Evolutionary conservation across 2,329 filamentous ascomycete species (phyloP).

Genomic region (Pseudogymnoascus sp.): DNA sequence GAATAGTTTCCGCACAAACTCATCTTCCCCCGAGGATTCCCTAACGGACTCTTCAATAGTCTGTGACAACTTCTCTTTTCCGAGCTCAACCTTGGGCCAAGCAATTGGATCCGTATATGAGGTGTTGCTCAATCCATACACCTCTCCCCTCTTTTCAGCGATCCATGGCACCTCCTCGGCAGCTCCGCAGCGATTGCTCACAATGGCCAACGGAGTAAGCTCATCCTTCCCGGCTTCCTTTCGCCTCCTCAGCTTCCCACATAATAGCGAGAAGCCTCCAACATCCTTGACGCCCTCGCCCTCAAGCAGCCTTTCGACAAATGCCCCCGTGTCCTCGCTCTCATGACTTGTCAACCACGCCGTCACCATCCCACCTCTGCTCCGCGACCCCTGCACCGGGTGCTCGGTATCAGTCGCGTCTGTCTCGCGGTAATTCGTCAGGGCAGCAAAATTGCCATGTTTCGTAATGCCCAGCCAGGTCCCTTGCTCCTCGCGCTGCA

Average conservation of each 20-base stretch:
- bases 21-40: slow-evolving; percentile 34
- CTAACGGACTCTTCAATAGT: slow-evolving; percentile 36
- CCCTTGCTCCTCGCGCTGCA: slow-evolving; percentile 53
- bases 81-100: slow-evolving; percentile 55
- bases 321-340: slow-evolving; percentile 40
- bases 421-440: slow-evolving; percentile 60
- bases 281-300: slow-evolving; percentile 49
- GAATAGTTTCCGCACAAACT: slow-evolving; percentile 45
- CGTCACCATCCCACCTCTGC: slow-evolving; percentile 56
- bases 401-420: slow-evolving; percentile 40
- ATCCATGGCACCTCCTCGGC: slow-evolving; percentile 51
- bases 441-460: slow-evolving; percentile 51
- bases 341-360: slow-evolving; percentile 48
- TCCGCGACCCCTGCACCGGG: slow-evolving; percentile 46
- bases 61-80: slow-evolving; percentile 32
- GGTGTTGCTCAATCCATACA: slow-evolving; percentile 56
- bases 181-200: slow-evolving; percentile 52
- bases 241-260: slow-evolving; percentile 45
- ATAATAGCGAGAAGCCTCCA: slow-evolving; percentile 60
- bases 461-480: slow-evolving; percentile 60
- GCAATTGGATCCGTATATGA: slow-evolving; percentile 43
- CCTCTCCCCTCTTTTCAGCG: slow-evolving; percentile 40
- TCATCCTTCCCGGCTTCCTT: slow-evolving; percentile 13
- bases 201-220: slow-evolving; percentile 47
- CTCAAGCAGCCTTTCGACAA: slow-evolving; percentile 45